Evolutionary conservation across 768 basidiomycete species (phyloP), one percentile per base, ranked within the genome.

Genomic region (Pseudohyphozyma bogoriensis): DNA sequence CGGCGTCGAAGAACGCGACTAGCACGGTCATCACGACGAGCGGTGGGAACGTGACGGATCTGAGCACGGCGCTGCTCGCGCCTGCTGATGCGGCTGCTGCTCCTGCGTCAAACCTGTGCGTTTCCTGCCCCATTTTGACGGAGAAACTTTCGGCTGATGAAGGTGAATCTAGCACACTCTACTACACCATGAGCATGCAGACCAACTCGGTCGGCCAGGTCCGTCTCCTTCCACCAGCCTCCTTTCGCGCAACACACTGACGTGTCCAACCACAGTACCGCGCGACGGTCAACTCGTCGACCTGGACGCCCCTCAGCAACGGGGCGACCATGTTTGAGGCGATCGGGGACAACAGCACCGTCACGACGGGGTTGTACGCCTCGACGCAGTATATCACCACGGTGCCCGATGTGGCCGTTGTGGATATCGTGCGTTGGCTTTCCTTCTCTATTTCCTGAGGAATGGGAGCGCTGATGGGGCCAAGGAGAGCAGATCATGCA

Each of bases 351-450:
- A 39, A n/a, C 15, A 22, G 28, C 2, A 31, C 9, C 24, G 56
- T 46, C 4, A 28, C 46, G 32, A 15, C 9, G 11, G 37, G n/a
- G n/a, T n/a, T 51, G 18, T 51, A 36, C 51, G 36, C 39, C 24
- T 15, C 15, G 15, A 33, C n/a, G 37, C 66, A 68, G 60, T 51
- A 68, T 26, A 55, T 70, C 31, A 51, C 68, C 32, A 55, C 51
- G 8, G 42, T 46, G 13, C 36, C 56, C 9, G 54, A 53, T 1
- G 40, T 54, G 12, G 37, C 58, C n/a, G 67, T 63, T 20, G 42
- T 70, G 37, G 65, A 68, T 26, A 22, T 67, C 18, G 36, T 49
- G n/a, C 31, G n/a, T n/a, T n/a, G n/a, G n/a, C n/a, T n/a, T n/a
- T n/a, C n/a, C n/a, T n/a, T n/a, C n/a, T n/a, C n/a, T n/a, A n/a